A percentile compares a stretch with the other conserved stretches of the same genome.
Conservation (phyloP, 2,329 filamentous ascomycete genomes). For the Ascocoryne sarcoides region DNA sequence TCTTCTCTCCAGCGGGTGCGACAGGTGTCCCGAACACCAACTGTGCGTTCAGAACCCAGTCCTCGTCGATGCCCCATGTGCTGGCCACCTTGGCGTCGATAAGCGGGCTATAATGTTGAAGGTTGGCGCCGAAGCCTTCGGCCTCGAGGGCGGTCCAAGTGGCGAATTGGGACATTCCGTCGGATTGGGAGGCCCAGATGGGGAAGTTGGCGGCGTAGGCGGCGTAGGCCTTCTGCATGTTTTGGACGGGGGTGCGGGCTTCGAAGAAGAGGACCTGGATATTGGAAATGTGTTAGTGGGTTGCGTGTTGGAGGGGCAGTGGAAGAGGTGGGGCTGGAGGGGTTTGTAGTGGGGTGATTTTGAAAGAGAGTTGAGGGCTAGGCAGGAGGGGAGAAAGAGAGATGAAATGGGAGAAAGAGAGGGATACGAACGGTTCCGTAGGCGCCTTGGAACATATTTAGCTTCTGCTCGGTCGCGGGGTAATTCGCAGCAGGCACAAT, state of each 20-base stretch:
- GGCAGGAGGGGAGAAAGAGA: not conserved
- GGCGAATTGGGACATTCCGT: slow-evolving; percentile 74
- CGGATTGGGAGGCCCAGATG: slow-evolving; percentile 65
- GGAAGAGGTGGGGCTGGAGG: not conserved
- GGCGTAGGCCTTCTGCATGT: slow-evolving; percentile 59
- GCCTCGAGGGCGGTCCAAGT: slow-evolving; percentile 76
- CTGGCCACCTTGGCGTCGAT: slow-evolving; percentile 62
- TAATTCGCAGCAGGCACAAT: slow-evolving; percentile 49
- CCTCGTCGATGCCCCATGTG: slow-evolving; percentile 60
- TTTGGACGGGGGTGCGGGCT: slow-evolving; percentile 59
- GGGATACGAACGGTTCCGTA: slow-evolving; percentile 63
- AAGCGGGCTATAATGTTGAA: slow-evolving; percentile 90
- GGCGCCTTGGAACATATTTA: slow-evolving; percentile 53
- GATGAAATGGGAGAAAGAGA: not conserved
- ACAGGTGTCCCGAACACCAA: slow-evolving; percentile 68
- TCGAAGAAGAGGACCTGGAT: slow-evolving; percentile 73
- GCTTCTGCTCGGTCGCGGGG: slow-evolving; percentile 13
- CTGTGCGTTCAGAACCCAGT: slow-evolving; percentile 74
- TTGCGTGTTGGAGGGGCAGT: not conserved
- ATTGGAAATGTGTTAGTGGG: not conserved
- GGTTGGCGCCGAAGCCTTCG: slow-evolving; percentile 77
- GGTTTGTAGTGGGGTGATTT: not conserved
- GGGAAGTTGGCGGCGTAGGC: slow-evolving; percentile 74
- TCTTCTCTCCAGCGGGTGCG: slow-evolving; percentile 52
- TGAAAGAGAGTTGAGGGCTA: too few relatives aligned